phyloP scores from a whole-genome alignment of 1,284 basidiomycete genomes.

The Sphagnurus paluster region DNA sequence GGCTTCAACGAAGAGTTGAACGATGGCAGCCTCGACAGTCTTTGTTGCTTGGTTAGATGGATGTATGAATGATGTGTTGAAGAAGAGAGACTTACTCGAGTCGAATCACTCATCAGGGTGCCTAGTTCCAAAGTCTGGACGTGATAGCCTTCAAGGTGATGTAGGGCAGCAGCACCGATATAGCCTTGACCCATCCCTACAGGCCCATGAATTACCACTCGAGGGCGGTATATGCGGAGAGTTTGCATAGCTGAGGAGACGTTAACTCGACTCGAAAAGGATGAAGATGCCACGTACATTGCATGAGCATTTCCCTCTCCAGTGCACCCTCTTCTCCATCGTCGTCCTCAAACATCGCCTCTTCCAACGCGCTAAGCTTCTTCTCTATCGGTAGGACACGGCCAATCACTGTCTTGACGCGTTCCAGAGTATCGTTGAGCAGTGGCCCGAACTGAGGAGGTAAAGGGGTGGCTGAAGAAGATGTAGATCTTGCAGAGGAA shows the following conservation, averaged over 20 bases:
- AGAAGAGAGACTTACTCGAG: conserved; percentile 56
- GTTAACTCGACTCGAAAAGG: conserved; percentile 14
- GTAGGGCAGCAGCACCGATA: conserved; percentile 87
- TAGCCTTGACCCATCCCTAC: conserved; percentile 90
- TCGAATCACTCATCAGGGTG: conserved; percentile 86
- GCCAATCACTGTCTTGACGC: conserved; percentile 69
- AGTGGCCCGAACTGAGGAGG: conserved; percentile 87
- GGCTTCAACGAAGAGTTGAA: conserved; percentile 97
- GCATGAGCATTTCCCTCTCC: conserved; percentile 83
- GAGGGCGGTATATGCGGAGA: conserved; percentile 87
- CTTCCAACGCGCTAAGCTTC: conserved; percentile 82
- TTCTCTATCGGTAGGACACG: conserved; percentile 75
- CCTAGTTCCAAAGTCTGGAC: conserved; percentile 93
- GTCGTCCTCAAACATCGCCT: conserved; percentile 89
- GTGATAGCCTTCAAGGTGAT: conserved; percentile 95
- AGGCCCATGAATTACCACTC: conserved; percentile 83
- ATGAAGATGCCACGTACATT: conserved; percentile 56
- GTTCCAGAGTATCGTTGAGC: conserved; percentile 68
- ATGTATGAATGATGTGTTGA: background rate
- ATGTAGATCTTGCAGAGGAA: conserved; percentile 89
- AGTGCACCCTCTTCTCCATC: conserved; percentile 70
- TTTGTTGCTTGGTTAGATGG: conserved; percentile 31
- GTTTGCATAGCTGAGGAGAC: conserved; percentile 80
- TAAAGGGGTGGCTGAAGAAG: conserved; percentile 83
- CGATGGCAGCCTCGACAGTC: conserved; percentile 91